phyloP scores from a whole-genome alignment of 306 rosid species.

The Boehmeria nivea region DNA sequence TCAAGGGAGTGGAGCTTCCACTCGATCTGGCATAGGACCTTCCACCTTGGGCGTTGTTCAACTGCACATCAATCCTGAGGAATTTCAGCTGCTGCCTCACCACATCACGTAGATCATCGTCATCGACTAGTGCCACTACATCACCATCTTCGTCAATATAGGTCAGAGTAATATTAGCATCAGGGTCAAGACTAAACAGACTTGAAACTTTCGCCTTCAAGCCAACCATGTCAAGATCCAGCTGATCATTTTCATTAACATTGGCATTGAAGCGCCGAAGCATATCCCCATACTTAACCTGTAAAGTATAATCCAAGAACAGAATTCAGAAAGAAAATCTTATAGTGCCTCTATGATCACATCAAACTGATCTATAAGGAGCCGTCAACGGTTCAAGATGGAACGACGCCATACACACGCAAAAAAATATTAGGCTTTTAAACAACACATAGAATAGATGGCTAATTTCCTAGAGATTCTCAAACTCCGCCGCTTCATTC shows the following conservation, averaged over 20 bases:
- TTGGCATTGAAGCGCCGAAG: conserved; percentile 78
- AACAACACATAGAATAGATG: no score
- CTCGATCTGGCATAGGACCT: conserved; percentile 37
- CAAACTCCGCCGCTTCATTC: no score
- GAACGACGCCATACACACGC: no score
- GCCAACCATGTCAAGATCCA: conserved; percentile 67
- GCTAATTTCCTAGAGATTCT: no score
- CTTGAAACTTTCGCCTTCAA: conserved; percentile 48
- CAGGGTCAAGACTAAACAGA: conserved; percentile 47
- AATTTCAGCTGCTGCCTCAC: conserved; percentile 63
- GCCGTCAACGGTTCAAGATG: no score
- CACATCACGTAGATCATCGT: conserved; percentile 69
- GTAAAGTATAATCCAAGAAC: background rate
- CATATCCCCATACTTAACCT: conserved; percentile 66
- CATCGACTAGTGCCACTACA: conserved; percentile 65
- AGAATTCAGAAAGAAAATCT: background rate
- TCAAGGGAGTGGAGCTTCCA: conserved; percentile 52
- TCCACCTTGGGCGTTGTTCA: conserved; percentile 25
- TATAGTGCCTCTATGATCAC: no score
- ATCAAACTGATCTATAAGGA: no score
- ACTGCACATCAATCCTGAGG: conserved; percentile 61
- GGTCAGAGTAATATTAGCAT: conserved; percentile 46
- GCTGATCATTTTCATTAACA: conserved; percentile 31
- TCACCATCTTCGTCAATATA: conserved; percentile 95
- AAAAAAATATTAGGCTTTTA: no score